Evolutionary conservation across 192 early-diverging fungal species (phyloP), one percentile per base, ranked within the genome.

Genomic region (Entomortierella beljakovae): DNA sequence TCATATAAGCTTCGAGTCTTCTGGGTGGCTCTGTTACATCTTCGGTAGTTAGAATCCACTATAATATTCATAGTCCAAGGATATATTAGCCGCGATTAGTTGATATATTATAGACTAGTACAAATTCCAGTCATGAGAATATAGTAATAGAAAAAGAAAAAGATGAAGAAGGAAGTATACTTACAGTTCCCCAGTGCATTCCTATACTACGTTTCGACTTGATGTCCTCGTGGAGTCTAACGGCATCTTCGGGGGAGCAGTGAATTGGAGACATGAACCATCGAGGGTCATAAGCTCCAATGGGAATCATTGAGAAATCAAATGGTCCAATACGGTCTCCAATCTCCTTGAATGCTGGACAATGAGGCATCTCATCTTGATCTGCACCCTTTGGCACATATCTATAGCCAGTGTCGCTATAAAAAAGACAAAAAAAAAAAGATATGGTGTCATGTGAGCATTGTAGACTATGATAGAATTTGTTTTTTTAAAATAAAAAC

Each of bases 281-380:
- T 43, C 93, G 87, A 9, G 95, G 95, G 20, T 80, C 84, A 59
- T 94, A 96, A 0, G 95, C 93, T 11, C 95, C 95, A 62, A 97
- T 95, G 1, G 95, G 93, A 48, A 97, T 91, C 62, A 89, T 88
- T 11, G 90, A 80, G 1, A 96, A 62, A 61, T 94, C 90, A 71
- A 93, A 88, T 5, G 91, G 90, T 43, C 91, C 91, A 61, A 92
- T 87, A 42, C 87, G 86, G 3, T 87, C 73, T 8, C 93, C 93
- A 64, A 97, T 95, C 68, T 94, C 90, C 67, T 90, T 87, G 76
- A 97, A 97, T 0, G 87, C 94, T 32, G 95, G 93, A 64, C 95
- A 95, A 66, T 86, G 84, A 1, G 92, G 89, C 31, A 88, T 68
- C 3, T 72, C 71, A 50, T 91, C 88, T 18, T 83, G 67, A 49